A percentile compares a stretch with the other conserved stretches of the same genome.
These are phyloP conservation scores for Helicocarpus griseus DNA, from an alignment of 2,329 filamentous ascomycete species.

Conservation along the genomic window DNA sequence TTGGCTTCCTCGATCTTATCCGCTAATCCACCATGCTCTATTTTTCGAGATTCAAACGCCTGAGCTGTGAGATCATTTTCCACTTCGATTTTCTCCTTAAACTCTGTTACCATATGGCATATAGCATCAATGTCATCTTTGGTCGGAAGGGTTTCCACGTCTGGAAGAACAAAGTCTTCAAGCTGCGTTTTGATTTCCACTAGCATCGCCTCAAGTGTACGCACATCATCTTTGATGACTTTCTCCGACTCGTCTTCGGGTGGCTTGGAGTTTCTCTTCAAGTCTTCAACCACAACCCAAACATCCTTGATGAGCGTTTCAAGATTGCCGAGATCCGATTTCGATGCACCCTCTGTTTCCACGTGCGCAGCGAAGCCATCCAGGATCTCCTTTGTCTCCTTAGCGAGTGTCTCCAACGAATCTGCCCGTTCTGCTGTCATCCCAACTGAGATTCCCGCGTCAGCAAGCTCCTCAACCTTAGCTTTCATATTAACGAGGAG, in stretches of 20 bases:
- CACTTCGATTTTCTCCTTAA: conserved; percentile 51
- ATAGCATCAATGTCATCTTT: conserved; percentile 67
- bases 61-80: conserved; percentile 67
- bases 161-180: conserved; percentile 61
- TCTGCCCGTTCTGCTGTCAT: conserved; percentile 55
- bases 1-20: conserved; percentile 74
- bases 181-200: conserved; percentile 76
- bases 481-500: conserved; percentile 83
- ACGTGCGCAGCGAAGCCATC: conserved; percentile 56
- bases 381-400: conserved; percentile 66
- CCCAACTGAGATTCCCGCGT: conserved; percentile 52
- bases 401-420: conserved; percentile 56
- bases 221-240: conserved; percentile 71
- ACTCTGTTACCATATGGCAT: conserved; percentile 61
- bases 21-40: conserved; percentile 68
- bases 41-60: conserved; percentile 72
- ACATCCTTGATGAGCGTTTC: conserved; percentile 73
- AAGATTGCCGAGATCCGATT: conserved; percentile 65
- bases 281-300: conserved; percentile 64
- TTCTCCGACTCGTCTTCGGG: conserved; percentile 45
- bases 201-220: conserved; percentile 69
- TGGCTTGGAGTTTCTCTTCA: conserved; percentile 37
- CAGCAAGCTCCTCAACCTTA: conserved; percentile 67
- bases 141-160: conserved; percentile 60
- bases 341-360: conserved; percentile 59